A percentile compares a stretch with the other conserved stretches of the same genome.
Evolutionary conservation across 495 filamentous ascomycete genomes (phyloP).

Genomic region (Hyaloscypha bicolor): DNA sequence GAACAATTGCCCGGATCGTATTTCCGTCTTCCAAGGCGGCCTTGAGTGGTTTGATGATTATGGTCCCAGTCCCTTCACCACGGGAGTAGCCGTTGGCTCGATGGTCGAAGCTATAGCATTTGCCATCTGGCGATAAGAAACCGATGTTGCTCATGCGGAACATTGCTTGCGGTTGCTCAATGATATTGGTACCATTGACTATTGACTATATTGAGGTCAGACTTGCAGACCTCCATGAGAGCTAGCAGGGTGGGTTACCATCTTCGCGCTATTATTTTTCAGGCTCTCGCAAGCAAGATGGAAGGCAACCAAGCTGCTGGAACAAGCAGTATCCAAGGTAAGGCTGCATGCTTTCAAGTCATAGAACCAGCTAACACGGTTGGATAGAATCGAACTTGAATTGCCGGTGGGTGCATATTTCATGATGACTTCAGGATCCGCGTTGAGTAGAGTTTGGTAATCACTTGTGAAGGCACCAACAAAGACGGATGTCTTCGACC

Average conservation of each 20-base stretch:
- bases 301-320: constrained; percentile 64
- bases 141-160: constrained; percentile 18
- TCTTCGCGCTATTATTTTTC: constrained; percentile 53
- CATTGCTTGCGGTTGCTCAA: constrained; percentile 8
- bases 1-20: constrained; percentile 65
- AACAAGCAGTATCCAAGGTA: constrained; percentile 88
- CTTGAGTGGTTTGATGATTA: constrained; percentile 61
- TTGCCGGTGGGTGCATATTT: constrained; percentile 39
- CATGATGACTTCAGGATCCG: constrained; percentile 37
- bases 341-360: constrained; percentile 59
- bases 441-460: constrained; percentile 36
- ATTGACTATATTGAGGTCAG: constrained; percentile 1
- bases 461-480: constrained; percentile 42
- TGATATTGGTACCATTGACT: constrained; percentile 15
- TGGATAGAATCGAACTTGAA: constrained; percentile 56
- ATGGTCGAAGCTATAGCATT: constrained; percentile 62
- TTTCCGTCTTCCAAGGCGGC: constrained; percentile 57
- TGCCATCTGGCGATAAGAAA: constrained; percentile 44
- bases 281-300: constrained; percentile 81
- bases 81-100: constrained; percentile 66
- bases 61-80: constrained; percentile 60
- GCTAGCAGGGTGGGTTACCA: constrained; percentile 27
- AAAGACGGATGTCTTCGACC: constrained; percentile 34
- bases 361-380: constrained; percentile 61
- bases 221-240: no score